Base-by-base conservation (phyloP, 2,329 filamentous ascomycete genomes). In the Coniella vitis region DNA sequence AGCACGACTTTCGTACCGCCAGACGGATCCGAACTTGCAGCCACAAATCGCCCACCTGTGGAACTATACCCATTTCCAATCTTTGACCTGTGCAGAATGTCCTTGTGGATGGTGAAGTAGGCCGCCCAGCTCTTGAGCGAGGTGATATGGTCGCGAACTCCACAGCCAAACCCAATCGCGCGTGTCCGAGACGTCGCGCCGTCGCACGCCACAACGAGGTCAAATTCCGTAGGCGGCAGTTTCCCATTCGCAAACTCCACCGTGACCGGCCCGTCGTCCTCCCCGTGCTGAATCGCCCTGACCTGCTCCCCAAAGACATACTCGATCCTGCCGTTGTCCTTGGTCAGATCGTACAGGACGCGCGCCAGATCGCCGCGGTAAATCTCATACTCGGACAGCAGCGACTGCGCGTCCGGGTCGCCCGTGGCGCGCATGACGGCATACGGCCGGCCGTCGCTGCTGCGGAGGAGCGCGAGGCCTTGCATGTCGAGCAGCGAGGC, bases 311-410 rank as follows among this genome's bases (percentile, higher is more conserved):
- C 40, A 45, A 51, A 51, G 21, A 51, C 22, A 12, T 51, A 51
- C 7, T 32, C 40, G 45, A 51, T 45, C 12, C 25, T 44, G 36
- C 37, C 49, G 21, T 48, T 53, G 47, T 69, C 67, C n/a, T 60
- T 59, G 53, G 4, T 51, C 39, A 51, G 17, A 17, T 51, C 39
- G 37, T 48, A 41, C 4, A 51, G 7, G 13, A 48, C 38, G 8
- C 10, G 45, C 16, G 67, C 62, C 20, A 76, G 58, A 47, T 75
- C 70, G 7, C 69, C 72, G 4, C 72, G 63, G 54, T 74, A 63
- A 38, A 76, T 73, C 57, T 76, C 72, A 47, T 63, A 74, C 48
- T 75, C 72, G 21, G 64, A 69, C 4, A 72, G 68, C 5, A 76
- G 56, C 7, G 65, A 64, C 49, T 71, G 68, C 47, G 69, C 67